phyloP scores from a whole-genome alignment of 306 rosid genomes.

The Mimosa bimucronata region DNA sequence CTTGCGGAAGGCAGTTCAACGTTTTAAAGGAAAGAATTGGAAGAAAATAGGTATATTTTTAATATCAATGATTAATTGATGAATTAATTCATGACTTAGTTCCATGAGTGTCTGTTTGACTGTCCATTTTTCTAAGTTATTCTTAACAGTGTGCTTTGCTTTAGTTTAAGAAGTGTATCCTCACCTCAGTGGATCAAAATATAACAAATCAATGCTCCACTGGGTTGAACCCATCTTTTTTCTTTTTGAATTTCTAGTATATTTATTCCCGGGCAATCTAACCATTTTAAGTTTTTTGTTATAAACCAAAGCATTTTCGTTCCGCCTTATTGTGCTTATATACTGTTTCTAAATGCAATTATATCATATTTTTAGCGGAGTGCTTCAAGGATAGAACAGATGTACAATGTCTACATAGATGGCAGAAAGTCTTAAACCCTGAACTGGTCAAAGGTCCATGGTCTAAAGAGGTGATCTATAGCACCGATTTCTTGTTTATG shows the following conservation, averaged over 20 bases:
- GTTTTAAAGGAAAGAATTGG: conserved; percentile 96
- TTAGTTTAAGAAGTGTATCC: neutral
- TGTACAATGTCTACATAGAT: conserved; percentile 98
- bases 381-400: conserved; percentile 96
- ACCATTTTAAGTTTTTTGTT: neutral
- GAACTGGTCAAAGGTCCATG: conserved; percentile 98
- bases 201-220: neutral
- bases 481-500: conserved; percentile 17
- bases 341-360: conserved; percentile 38
- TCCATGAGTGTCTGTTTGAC: neutral
- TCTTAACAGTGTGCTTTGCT: conserved; percentile 18
- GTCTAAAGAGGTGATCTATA: conserved; percentile 88
- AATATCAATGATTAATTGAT: neutral
- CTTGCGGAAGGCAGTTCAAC: conserved; percentile 82
- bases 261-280: neutral
- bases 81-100: conserved; percentile 5
- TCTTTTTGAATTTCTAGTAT: neutral
- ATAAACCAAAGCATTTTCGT: conserved; percentile 19
- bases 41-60: conserved; percentile 83
- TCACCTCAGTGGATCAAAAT: conserved; percentile 12
- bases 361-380: conserved; percentile 69
- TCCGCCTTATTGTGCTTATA: conserved; percentile 29
- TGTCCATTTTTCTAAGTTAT: neutral
- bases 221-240: conserved; percentile 1
- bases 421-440: conserved; percentile 99